These are phyloP conservation scores for Pulveroboletus sp. DNA, from an alignment of 768 basidiomycete genomes.

Conservation along the genomic window DNA sequence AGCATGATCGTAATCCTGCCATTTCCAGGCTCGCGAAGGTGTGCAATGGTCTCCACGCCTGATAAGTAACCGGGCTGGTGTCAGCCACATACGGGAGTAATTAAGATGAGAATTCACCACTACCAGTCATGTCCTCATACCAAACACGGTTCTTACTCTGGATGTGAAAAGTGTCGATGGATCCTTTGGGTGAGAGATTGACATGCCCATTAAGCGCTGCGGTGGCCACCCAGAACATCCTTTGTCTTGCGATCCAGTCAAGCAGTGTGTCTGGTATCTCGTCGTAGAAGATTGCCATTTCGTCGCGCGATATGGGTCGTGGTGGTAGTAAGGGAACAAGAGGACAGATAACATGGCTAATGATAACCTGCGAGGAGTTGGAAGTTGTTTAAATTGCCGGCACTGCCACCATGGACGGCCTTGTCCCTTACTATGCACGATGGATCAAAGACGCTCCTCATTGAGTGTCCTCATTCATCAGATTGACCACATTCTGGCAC, in stretches of 20 bases:
- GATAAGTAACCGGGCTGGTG: not conserved
- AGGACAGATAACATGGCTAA: no score
- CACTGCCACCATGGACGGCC: not conserved
- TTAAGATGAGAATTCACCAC: constrained; percentile 42
- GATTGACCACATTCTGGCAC: constrained; percentile 62
- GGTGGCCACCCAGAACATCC: constrained; percentile 72
- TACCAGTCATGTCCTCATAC: constrained; percentile 75
- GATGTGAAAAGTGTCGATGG: constrained; percentile 59
- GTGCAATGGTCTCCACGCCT: constrained; percentile 60
- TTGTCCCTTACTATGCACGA: not conserved
- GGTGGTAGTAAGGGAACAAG: no score
- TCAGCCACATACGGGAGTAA: not conserved
- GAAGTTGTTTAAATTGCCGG: no score
- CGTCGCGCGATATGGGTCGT: not conserved
- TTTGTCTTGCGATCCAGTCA: constrained; percentile 58
- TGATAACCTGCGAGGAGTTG: no score
- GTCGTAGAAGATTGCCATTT: constrained; percentile 59
- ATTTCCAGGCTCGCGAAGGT: constrained; percentile 55
- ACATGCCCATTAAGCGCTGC: constrained; percentile 66
- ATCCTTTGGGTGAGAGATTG: constrained; percentile 68
- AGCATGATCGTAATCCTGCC: constrained; percentile 62
- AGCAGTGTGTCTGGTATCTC: constrained; percentile 52
- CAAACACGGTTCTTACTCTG: constrained; percentile 53
- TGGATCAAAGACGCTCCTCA: constrained; percentile 14
- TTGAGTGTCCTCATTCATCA: constrained; percentile 47